A percentile compares a stretch with the other conserved stretches of the same genome.
phyloP scores from a whole-genome alignment of 2,329 filamentous ascomycete species.

The Cladophialophora bantiana region DNA sequence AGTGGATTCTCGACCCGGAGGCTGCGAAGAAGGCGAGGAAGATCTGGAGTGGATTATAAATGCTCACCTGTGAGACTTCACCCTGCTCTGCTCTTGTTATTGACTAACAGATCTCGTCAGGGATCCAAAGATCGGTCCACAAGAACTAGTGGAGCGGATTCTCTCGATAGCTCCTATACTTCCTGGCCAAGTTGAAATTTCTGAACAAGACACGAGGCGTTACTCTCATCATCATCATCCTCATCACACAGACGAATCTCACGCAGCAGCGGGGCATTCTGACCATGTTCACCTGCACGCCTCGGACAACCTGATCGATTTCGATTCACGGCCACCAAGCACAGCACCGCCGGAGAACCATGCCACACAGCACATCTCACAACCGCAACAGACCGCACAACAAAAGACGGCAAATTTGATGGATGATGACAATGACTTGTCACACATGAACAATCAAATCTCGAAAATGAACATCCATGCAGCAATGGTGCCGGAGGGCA shows the following conservation, averaged over 20 bases:
- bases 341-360: conserved; percentile 35
- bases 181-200: conserved; percentile 70
- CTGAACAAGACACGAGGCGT: conserved; percentile 45
- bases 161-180: conserved; percentile 85
- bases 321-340: conserved; percentile 39
- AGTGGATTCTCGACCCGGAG: conserved; percentile 73
- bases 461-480: conserved; percentile 41
- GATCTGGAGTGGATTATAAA: conserved; percentile 95
- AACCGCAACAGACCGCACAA: conserved; percentile 26
- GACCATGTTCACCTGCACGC: conserved; percentile 13
- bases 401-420: conserved; percentile 31
- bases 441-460: conserved; percentile 33
- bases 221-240: not conserved
- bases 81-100: not conserved
- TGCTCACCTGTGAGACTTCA: conserved; percentile 73
- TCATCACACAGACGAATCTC: not conserved
- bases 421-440: conserved; percentile 37
- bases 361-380: conserved; percentile 23
- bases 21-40: conserved; percentile 80
- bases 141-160: conserved; percentile 69
- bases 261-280: not conserved
- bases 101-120: conserved; percentile 24
- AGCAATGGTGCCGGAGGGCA: conserved; percentile 35
- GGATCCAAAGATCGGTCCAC: conserved; percentile 28
- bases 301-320: conserved; percentile 42